Conservation (phyloP, 2,329 filamentous ascomycete genomes). For the Alternaria metachromatica region DNA sequence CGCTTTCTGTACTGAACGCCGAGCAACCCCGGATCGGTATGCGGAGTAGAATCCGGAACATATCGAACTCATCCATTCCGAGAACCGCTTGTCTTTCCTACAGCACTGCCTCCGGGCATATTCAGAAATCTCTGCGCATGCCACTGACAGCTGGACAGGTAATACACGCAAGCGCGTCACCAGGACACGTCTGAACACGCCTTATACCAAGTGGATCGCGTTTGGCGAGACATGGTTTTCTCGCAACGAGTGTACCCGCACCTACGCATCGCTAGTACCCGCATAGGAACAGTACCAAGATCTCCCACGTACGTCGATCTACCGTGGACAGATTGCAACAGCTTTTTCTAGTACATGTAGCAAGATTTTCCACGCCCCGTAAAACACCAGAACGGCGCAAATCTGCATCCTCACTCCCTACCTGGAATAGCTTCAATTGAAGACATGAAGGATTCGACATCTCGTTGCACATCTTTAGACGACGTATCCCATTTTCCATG, state of each 20-base stretch:
- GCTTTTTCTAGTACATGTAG: not conserved
- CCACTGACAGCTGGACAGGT: not conserved
- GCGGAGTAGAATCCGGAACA: not conserved
- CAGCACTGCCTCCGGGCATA: not conserved
- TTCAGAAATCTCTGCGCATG: not conserved
- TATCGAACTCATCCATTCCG: not conserved
- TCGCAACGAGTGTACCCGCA: not conserved
- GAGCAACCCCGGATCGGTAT: not conserved
- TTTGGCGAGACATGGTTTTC: not conserved
- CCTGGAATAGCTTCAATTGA: not conserved
- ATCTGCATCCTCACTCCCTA: not conserved
- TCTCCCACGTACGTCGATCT: slow-evolving; percentile 3
- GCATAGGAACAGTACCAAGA: slow-evolving; percentile 3
- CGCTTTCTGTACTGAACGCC: not conserved
- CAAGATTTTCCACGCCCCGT: not conserved
- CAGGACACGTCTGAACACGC: not conserved
- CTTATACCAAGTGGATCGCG: slow-evolving; percentile 5
- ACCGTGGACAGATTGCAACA: not conserved
- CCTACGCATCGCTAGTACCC: slow-evolving; percentile 1
- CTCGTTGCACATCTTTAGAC: not conserved
- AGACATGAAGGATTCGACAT: not conserved
- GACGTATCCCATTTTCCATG: not conserved
- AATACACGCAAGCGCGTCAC: slow-evolving; percentile 5
- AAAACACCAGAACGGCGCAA: not conserved
- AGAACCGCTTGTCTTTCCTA: not conserved